Base-by-base conservation (phyloP, 305 asterid species). In the Fraxinus latifolia region DNA sequence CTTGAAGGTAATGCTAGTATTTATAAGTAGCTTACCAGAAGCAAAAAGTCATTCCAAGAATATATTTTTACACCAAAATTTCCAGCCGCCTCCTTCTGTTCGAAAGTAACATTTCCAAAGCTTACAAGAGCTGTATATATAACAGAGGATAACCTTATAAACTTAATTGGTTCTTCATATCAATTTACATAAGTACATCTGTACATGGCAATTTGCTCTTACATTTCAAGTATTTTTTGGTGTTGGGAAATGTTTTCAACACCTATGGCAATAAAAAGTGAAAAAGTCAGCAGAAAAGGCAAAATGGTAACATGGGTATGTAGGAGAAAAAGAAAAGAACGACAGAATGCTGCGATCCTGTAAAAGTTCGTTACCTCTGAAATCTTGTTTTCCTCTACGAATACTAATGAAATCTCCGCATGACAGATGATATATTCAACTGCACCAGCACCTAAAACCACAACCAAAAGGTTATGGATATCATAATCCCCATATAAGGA, bases 21-120 rank as follows among this genome's bases (percentile, higher is more conserved):
- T 0, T 67, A 1, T 1, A 55, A 80, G 78, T 31, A 47, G 80
- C 87, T 85, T 86, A 92, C 98, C 95, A 94, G 89, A 79, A 83
- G 89, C 89, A 94, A 79, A 89, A 94, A 94, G 50, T 94, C 97
- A 78, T 86, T 88, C 98, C 98, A 94, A 60, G 95, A 88, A 84
- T 89, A 91, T 27, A 94, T 58, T 11, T 87, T 60, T 72, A 89
- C 78, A 53, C 92, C 92, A 82, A 87, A 91, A 65, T 82, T 83
- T 67, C 50, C 90, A 55, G 95, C 91, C 31, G 73, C 79, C 37
- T 88, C 88, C 89, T 83, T 91, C 36, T 92, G 93, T 50, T 90
- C 94, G 75, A 25, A 67, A 47, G 86, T 85, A 44, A 89, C 91
- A 81, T 88, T 87, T 81, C 95, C 96, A 55, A 94, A 92, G 91